A percentile compares a stretch with the other conserved stretches of the same genome.
These are phyloP conservation scores for Hanseniaspora vineae DNA, from an alignment of 805 yeast genomes.

Conservation along the genomic window DNA sequence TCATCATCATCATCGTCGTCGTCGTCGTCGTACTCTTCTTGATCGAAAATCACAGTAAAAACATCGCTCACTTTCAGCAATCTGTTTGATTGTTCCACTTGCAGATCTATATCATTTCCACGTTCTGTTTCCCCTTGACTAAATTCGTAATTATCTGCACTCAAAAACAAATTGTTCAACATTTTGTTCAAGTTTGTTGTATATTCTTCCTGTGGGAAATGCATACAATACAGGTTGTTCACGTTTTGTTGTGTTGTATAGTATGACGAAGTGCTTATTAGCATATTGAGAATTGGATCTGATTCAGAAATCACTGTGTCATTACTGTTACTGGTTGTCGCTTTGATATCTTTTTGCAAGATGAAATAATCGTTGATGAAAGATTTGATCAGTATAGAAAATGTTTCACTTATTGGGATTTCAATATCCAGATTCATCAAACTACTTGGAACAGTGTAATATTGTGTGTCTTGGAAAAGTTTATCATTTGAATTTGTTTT, in stretches of 20 bases:
- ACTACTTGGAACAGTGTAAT: conserved; percentile 19
- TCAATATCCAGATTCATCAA: background rate
- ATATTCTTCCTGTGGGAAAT: conserved; percentile 23
- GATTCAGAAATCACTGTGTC: background rate
- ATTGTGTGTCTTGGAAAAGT: conserved; percentile 37
- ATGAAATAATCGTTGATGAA: background rate
- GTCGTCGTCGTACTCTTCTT: conserved; percentile 1
- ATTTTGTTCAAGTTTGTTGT: conserved; percentile 20
- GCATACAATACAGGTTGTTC: conserved; percentile 13
- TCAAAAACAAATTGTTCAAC: conserved; percentile 20
- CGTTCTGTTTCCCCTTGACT: background rate
- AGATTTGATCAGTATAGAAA: background rate
- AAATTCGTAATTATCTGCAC: conserved; percentile 11
- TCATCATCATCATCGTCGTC: background rate
- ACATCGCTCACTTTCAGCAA: background rate
- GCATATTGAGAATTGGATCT: background rate
- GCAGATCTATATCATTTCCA: background rate
- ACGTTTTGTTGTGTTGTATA: conserved; percentile 13
- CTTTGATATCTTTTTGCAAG: background rate
- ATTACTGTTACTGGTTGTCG: background rate
- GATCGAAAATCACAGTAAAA: background rate
- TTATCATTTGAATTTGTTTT: no score
- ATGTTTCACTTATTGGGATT: background rate
- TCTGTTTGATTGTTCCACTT: no score
- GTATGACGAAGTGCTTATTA: conserved; percentile 2